Percentiles rank a stretch among this genome's conserved stretches.
These are phyloP conservation scores for Spathaspora hagerdaliae DNA, from an alignment of 805 yeast species.

Conservation along the genomic window DNA sequence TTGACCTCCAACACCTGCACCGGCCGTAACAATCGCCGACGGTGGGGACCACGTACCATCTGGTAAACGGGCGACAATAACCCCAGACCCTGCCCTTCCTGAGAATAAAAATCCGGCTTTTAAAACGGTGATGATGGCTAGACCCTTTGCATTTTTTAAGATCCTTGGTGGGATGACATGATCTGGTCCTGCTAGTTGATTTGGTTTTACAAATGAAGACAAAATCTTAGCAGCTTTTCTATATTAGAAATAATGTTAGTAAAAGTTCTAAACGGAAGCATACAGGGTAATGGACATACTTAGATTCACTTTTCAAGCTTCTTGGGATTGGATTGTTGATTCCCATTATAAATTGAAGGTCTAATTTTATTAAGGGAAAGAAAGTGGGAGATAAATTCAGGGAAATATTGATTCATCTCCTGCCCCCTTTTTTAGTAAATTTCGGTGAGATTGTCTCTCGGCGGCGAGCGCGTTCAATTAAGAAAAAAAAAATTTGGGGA, in stretches of 20 bases:
- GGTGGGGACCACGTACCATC: conserved; percentile 99
- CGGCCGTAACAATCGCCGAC: conserved; percentile 90
- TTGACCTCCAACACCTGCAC: conserved; percentile 99
- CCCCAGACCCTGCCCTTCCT: conserved; percentile 97
- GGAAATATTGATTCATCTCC: too few species aligned
- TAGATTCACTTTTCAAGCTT: conserved; percentile 79
- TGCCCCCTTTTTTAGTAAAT: too few species aligned
- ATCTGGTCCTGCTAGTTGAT: conserved; percentile 87
- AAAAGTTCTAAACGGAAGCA: neutral
- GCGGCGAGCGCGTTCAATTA: too few species aligned
- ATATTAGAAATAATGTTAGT: conserved; percentile 16
- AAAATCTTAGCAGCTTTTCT: conserved; percentile 92
- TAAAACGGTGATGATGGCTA: conserved; percentile 87
- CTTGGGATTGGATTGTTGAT: conserved; percentile 94
- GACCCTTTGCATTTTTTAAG: conserved; percentile 84
- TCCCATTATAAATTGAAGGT: conserved; percentile 24
- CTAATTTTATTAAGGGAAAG: too few species aligned
- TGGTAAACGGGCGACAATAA: conserved; percentile 86
- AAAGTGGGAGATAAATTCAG: too few species aligned
- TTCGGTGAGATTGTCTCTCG: too few species aligned
- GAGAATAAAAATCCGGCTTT: conserved; percentile 96
- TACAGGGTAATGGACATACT: conserved; percentile 46
- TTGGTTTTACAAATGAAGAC: conserved; percentile 88
- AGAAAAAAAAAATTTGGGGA: too few species aligned
- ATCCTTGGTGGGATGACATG: conserved; percentile 85